Percentiles rank a stretch among this genome's conserved stretches.
Evolutionary conservation across 768 basidiomycete genomes (phyloP).

Genomic region (Suillus clintonianus): DNA sequence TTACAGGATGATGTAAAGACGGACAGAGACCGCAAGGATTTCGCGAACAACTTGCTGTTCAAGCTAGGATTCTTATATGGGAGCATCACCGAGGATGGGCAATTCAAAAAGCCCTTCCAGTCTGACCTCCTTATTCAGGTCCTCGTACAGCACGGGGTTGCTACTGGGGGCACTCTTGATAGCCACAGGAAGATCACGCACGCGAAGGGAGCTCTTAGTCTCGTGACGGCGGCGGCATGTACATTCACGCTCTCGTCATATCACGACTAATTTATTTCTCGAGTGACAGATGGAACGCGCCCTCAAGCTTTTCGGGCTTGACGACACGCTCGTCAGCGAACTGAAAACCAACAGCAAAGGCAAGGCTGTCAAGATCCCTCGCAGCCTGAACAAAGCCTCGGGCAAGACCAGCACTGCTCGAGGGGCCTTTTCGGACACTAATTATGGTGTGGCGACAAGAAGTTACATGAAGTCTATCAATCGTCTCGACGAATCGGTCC

Average conservation of each 20-base stretch:
- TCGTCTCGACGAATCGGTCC: neutral
- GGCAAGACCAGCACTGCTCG: neutral
- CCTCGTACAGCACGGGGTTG: constrained; percentile 3
- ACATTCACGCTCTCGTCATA: neutral
- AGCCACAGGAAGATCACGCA: neutral
- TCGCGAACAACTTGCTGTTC: neutral
- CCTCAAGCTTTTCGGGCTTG: neutral
- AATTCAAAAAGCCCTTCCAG: neutral
- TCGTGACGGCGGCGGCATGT: constrained; percentile 5
- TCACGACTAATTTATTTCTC: neutral
- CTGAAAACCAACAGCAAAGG: neutral
- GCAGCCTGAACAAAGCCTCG: neutral
- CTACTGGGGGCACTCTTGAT: neutral
- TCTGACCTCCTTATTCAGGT: constrained; percentile 8
- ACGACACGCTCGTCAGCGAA: neutral
- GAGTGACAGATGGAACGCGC: constrained; percentile 8
- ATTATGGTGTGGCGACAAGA: neutral
- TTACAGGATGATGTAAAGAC: neutral
- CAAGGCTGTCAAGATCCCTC: neutral
- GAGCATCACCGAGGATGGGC: neutral
- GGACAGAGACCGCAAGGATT: neutral
- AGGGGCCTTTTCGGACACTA: neutral
- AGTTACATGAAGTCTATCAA: neutral
- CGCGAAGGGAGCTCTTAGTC: constrained; percentile 1
- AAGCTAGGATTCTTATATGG: neutral